phyloP scores from a whole-genome alignment of 495 filamentous ascomycete species.

The Trichocladium uniseriatum region DNA sequence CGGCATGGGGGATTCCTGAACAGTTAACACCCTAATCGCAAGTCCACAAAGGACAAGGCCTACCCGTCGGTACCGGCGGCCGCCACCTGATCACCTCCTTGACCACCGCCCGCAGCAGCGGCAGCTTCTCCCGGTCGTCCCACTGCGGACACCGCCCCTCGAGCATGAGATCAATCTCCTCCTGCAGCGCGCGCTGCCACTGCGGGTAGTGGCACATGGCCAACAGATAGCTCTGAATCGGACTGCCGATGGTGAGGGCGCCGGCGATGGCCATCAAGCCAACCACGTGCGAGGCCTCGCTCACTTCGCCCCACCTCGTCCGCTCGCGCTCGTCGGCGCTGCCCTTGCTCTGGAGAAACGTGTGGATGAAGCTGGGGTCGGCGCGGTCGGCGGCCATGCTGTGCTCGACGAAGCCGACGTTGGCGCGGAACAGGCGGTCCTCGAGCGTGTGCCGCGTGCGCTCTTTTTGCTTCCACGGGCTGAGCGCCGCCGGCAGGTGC shows the following conservation, averaged over 20 bases:
- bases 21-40: too few species aligned
- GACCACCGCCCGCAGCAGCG: constrained; percentile 46
- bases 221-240: constrained; percentile 48
- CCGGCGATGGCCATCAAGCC: constrained; percentile 42
- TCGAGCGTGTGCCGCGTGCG: constrained; percentile 32
- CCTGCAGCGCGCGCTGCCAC: constrained; percentile 43
- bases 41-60: constrained; percentile 3
- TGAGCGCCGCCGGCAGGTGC: constrained; percentile 33
- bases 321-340: constrained; percentile 6
- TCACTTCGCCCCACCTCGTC: constrained; percentile 16
- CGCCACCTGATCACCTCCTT: constrained; percentile 55
- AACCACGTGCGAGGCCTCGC: constrained; percentile 37
- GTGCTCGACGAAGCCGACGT: constrained; percentile 34
- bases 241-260: constrained; percentile 39
- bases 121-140: constrained; percentile 37
- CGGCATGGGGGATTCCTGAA: constrained; percentile 43
- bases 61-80: constrained; percentile 44
- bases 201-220: constrained; percentile 53
- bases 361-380: constrained; percentile 36
- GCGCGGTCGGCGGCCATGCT: constrained; percentile 16
- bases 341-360: constrained; percentile 31
- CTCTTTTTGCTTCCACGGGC: constrained; percentile 47
- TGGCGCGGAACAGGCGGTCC: constrained; percentile 26
- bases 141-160: constrained; percentile 40
- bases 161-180: constrained; percentile 45